Base-by-base conservation (phyloP, 176 grass and related monocot species). In the bread wheat (Triticum aestivum) region DNA sequence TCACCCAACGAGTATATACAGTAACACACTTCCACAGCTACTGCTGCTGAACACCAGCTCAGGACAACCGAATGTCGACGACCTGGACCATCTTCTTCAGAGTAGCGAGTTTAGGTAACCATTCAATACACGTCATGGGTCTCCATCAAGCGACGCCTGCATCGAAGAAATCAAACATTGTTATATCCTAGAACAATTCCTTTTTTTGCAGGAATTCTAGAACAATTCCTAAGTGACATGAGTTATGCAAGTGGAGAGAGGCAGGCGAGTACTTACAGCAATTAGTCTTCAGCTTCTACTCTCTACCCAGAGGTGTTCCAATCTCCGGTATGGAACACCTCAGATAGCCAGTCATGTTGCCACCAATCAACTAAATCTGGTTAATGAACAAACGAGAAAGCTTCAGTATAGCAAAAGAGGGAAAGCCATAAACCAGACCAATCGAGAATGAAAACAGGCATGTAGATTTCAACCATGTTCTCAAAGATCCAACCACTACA, bases 141-240 rank as follows among this genome's bases (percentile, higher is more conserved):
- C 84, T 87, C 73, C 30, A 47, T 51, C 61, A 39, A 61, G 80
- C 12, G 7, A 12, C 75, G 63, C 63, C 77, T 91, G 81, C 68
- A 87, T 47, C 34, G 32, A 63, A 54, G 5, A 79, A 87, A 71
- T 59, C 0, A 0, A 63, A 14, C 69, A 88, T 64, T 68, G 24
- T 13, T 39, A 69, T 20, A 51, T n/a, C 3, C 15, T 69, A 23
- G 3, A 34, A 59, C 9, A 8, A 10, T 56, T 30, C 2, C 11
- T 45, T 45, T 45, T 42, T 45, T 45, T 45, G 42, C 42, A 1
- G 42, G 42, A 42, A 42, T 42, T 42, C 41, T 44, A 44, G 42
- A 34, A 58, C 3, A 18, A 9, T 65, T 30, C 3, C 32, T 27
- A n/a, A 30, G 17, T 34, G 32, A 0, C 6, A 14, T 45, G n/a